Evolutionary conservation across 495 filamentous ascomycete species (phyloP).

Genomic region (Bryoglossum gracile): DNA sequence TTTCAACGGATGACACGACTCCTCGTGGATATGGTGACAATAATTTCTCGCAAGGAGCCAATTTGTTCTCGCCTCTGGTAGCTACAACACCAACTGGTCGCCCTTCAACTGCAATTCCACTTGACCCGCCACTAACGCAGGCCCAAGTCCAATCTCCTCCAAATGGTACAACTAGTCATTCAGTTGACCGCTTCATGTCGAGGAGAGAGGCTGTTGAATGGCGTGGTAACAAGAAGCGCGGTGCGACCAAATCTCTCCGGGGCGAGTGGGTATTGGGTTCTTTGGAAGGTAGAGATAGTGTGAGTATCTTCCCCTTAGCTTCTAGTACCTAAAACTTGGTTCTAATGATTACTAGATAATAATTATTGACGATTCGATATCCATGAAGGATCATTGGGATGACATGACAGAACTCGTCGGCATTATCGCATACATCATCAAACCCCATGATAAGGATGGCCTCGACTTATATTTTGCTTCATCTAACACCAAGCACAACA

Average conservation of each 20-base stretch:
- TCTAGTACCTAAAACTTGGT: background rate
- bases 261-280: conserved; percentile 2
- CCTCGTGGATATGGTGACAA: too few species aligned
- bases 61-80: background rate
- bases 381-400: conserved; percentile 9
- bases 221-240: conserved; percentile 3
- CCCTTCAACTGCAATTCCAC: conserved; percentile 14
- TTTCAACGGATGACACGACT: too few species aligned
- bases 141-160: background rate
- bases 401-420: conserved; percentile 8
- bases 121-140: too few species aligned
- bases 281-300: conserved; percentile 10
- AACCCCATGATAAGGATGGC: conserved; percentile 5
- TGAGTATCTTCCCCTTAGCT: conserved; percentile 5
- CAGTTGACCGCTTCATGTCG: conserved; percentile 2
- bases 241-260: background rate
- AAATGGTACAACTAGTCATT: background rate
- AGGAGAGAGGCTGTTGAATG: conserved; percentile 5
- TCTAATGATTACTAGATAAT: conserved; percentile 4
- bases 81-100: background rate
- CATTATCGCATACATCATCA: conserved; percentile 11
- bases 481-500: conserved; percentile 1
- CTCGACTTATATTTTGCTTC: conserved; percentile 8
- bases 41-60: background rate
- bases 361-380: conserved; percentile 12